Base-by-base conservation (phyloP, 2,329 filamentous ascomycete genomes). In the Ophioceras dolichostomum region DNA sequence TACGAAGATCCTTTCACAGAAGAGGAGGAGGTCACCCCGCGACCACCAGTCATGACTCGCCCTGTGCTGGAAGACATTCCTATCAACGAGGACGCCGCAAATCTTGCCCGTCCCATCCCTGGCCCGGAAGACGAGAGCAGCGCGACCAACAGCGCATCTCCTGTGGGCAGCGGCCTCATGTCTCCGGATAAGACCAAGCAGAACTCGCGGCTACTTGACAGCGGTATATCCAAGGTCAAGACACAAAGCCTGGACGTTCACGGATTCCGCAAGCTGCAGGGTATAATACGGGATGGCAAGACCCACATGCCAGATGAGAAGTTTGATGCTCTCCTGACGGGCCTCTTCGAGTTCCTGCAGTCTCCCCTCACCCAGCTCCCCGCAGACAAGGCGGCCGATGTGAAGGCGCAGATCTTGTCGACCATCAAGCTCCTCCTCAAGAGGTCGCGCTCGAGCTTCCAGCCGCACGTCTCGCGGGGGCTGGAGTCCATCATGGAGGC, bases 221-320 rank as follows among this genome's bases (percentile, higher is more conserved):
- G 82, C 47, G 83, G 80, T 35, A 83, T 88, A 46, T 65, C 76
- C 36, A 81, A 83, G 44, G 79, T 88, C 47, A 76, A 76, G 46
- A 68, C 73, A 21, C 75, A 76, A 48, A 75, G 75, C 1, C 70
- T 89, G n/a, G 83, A 88, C 51, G 81, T 83, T 4, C 82, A 87
- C 51, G 83, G 83, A 39, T 86, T 88, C 65, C 74, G 83, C 37
- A 83, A 83, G 49, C 64, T 88, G 34, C 83, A 88, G 54, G 78
- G 78, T 28, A 69, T 87, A 45, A 69, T 86, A 41, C 77, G 80
- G 44, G 78, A 82, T 41, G 73, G 68, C 50, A 70, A 70, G 48
- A 68, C 76, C 12, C 65, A 75, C 16, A 76, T 83, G 51, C 67
- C 69, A 2, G 73, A 79, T 41, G 74, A 79, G 34, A 80, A 74